These are phyloP conservation scores for Lasiodiplodia theobromae DNA, from an alignment of 2,329 filamentous ascomycete genomes.

Conservation along the genomic window DNA sequence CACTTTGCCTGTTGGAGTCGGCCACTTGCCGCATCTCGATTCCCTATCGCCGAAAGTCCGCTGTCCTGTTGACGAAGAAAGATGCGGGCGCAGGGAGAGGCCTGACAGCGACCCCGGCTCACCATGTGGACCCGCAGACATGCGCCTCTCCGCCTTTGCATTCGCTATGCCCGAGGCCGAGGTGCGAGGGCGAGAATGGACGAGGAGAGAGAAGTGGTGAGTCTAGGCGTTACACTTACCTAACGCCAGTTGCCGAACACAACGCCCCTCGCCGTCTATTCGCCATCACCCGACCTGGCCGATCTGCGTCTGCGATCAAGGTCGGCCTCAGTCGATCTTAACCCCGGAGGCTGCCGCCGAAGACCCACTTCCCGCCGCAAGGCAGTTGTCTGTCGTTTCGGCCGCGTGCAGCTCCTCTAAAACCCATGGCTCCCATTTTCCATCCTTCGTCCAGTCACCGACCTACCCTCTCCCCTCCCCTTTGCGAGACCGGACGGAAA, in stretches of 20 bases:
- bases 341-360: slow-evolving; percentile 6
- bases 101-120: no score
- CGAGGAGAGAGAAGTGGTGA: not conserved
- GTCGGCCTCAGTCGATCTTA: slow-evolving; percentile 1
- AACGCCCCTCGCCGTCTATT: no score
- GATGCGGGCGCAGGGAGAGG: not conserved
- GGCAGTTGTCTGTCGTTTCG: not conserved
- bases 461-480: not conserved
- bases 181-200: not conserved
- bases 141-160: not conserved
- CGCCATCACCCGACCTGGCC: not conserved
- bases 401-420: not conserved
- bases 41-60: not conserved
- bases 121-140: no score
- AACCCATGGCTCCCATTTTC: not conserved
- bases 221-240: slow-evolving; percentile 1
- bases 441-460: not conserved
- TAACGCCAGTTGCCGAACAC: not conserved
- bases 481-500: not conserved
- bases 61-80: not conserved
- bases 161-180: not conserved
- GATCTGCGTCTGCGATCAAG: slow-evolving; percentile 6
- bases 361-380: not conserved
- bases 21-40: not conserved
- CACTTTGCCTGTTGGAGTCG: not conserved